Conservation (phyloP, 2,329 filamentous ascomycete genomes). For the Fusarium beomiforme region DNA sequence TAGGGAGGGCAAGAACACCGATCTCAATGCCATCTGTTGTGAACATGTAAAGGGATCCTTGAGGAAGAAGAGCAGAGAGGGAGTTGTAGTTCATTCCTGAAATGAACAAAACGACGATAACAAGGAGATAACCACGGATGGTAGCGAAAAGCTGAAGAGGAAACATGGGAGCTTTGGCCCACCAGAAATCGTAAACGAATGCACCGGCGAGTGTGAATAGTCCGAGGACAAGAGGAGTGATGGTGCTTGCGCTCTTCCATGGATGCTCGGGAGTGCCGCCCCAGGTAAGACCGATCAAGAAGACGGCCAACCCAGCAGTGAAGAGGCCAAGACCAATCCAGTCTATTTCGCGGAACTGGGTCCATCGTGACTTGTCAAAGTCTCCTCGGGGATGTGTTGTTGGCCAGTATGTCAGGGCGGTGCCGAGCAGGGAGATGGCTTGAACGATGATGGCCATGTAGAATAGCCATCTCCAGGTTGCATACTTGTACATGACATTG, state of each 20-base stretch:
- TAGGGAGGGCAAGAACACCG: conserved; percentile 4
- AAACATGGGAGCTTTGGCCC: conserved; percentile 11
- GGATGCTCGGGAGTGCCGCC: conserved; percentile 2
- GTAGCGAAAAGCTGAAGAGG: not conserved
- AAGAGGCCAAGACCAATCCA: conserved; percentile 6
- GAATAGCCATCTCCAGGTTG: conserved; percentile 19
- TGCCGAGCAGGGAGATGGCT: conserved; percentile 5
- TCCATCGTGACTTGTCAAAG: conserved; percentile 22
- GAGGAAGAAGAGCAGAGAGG: conserved; percentile 11
- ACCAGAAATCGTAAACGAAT: conserved; percentile 6
- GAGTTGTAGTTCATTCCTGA: conserved; percentile 26
- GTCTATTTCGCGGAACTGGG: conserved; percentile 16
- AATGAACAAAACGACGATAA: conserved; percentile 11
- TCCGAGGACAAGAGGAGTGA: not conserved
- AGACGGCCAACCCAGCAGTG: not conserved
- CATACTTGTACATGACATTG: conserved; percentile 3
- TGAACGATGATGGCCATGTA: conserved; percentile 19
- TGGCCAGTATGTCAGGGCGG: conserved; percentile 19
- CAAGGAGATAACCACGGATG: not conserved
- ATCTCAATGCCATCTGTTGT: conserved; percentile 18
- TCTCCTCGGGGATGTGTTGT: conserved; percentile 8
- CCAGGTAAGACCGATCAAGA: conserved; percentile 14
- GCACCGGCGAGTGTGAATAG: not conserved
- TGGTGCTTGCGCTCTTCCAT: conserved; percentile 9
- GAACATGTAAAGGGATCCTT: conserved; percentile 27